Conservation (phyloP, 2,329 filamentous ascomycete species). For the Neonectria sp. region DNA sequence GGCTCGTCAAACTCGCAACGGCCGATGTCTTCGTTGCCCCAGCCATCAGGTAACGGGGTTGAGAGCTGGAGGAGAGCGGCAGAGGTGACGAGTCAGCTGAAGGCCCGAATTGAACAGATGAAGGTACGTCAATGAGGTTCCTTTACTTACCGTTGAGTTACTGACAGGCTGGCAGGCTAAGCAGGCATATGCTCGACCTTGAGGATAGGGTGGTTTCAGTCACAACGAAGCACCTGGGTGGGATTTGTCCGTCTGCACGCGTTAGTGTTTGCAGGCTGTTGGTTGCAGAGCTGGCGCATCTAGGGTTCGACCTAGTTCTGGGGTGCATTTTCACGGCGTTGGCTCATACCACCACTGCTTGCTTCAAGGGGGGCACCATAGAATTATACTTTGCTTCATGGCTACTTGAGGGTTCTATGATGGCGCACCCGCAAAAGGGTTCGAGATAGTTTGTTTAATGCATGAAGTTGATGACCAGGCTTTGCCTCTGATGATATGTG, state of each 20-base stretch:
- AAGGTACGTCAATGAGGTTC: constrained; percentile 69
- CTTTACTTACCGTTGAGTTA: background rate
- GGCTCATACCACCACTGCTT: constrained; percentile 46
- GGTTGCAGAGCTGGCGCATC: constrained; percentile 42
- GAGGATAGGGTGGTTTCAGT: constrained; percentile 22
- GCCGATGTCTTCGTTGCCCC: constrained; percentile 54
- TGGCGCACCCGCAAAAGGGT: constrained; percentile 41
- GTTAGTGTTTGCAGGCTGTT: constrained; percentile 42
- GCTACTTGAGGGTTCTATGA: constrained; percentile 44
- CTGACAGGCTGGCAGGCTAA: constrained; percentile 57
- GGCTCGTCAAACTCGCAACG: constrained; percentile 49
- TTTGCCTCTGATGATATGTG: background rate
- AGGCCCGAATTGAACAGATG: constrained; percentile 99
- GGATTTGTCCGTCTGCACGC: constrained; percentile 32
- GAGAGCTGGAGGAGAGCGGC: constrained; percentile 98
- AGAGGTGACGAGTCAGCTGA: constrained; percentile 97
- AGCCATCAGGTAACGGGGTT: constrained; percentile 52
- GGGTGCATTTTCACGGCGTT: constrained; percentile 50
- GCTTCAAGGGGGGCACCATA: constrained; percentile 41
- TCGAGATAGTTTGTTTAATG: constrained; percentile 49
- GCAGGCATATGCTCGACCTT: constrained; percentile 65
- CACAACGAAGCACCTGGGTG: constrained; percentile 20
- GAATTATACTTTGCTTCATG: constrained; percentile 37
- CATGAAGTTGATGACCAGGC: constrained; percentile 44
- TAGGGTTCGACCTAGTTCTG: constrained; percentile 42